Evolutionary conservation across 495 filamentous ascomycete species (phyloP).

Genomic region (Podospora appendiculata): DNA sequence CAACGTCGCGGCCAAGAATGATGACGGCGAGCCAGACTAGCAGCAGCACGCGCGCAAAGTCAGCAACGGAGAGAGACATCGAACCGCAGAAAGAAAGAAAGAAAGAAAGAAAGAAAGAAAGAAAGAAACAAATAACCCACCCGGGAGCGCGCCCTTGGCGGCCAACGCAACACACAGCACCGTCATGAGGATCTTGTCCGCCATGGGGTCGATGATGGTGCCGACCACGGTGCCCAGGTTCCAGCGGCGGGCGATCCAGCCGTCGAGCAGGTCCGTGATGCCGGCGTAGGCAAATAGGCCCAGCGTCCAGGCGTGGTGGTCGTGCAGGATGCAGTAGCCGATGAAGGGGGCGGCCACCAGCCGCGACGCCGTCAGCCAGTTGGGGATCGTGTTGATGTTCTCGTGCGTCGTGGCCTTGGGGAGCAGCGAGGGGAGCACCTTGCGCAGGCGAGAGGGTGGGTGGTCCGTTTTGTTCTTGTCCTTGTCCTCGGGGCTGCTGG

Average conservation of each 20-base stretch:
- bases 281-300: conserved; percentile 86
- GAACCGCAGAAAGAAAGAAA: not conserved
- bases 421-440: conserved; percentile 41
- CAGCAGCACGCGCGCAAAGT: conserved; percentile 2
- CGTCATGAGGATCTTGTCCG: conserved; percentile 93
- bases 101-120: not conserved
- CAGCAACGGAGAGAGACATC: not conserved
- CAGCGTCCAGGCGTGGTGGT: conserved; percentile 70
- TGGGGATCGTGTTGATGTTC: conserved; percentile 94
- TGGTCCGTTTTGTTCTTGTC: not conserved
- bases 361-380: conserved; percentile 82
- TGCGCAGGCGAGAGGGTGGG: conserved; percentile 12
- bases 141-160: conserved; percentile 68
- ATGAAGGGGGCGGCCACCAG: conserved; percentile 77
- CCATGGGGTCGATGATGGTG: conserved; percentile 94
- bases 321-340: conserved; percentile 81
- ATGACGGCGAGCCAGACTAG: conserved; percentile 83
- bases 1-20: conserved; percentile 84
- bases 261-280: conserved; percentile 84
- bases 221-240: conserved; percentile 89
- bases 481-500: not conserved
- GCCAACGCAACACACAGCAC: conserved; percentile 77
- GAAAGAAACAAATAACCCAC: conserved; percentile 39
- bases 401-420: conserved; percentile 50
- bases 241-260: conserved; percentile 82